Conservation (phyloP, 495 filamentous ascomycete genomes). For the Neurospora sp. region DNA sequence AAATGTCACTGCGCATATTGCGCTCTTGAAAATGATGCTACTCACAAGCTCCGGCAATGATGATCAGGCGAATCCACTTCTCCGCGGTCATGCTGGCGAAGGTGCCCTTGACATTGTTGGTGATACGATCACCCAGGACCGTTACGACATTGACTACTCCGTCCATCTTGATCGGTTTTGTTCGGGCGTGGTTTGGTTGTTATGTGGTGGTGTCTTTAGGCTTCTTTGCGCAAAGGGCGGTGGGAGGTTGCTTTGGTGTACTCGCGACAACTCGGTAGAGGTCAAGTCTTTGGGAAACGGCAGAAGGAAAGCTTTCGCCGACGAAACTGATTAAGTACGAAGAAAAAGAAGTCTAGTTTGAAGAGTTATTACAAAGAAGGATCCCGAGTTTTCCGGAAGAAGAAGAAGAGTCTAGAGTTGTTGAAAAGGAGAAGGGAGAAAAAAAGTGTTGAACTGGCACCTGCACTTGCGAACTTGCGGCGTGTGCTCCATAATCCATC, state of each 20-base stretch:
- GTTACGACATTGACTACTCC: conserved; percentile 23
- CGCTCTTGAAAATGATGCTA: neutral
- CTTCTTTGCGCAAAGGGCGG: neutral
- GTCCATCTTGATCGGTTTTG: conserved; percentile 17
- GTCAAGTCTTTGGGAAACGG: neutral
- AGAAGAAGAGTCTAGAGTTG: neutral
- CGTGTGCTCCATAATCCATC: neutral
- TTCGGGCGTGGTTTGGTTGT: neutral
- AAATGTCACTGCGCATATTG: neutral
- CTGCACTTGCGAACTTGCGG: neutral
- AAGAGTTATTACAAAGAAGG: neutral
- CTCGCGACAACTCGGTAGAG: neutral
- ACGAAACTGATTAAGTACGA: neutral
- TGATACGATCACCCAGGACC: conserved; percentile 33
- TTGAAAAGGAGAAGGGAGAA: neutral
- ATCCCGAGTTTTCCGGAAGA: neutral
- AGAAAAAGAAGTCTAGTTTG: neutral
- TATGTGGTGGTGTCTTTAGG: neutral
- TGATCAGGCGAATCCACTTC: conserved; percentile 52
- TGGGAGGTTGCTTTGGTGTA: neutral
- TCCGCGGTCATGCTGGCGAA: conserved; percentile 43
- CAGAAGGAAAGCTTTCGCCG: neutral
- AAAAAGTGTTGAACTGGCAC: neutral
- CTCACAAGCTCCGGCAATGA: conserved; percentile 40
- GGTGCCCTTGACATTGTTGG: conserved; percentile 44